Base-by-base conservation (phyloP, 805 yeast genomes). In the Blastobotrys mokoenaii region DNA sequence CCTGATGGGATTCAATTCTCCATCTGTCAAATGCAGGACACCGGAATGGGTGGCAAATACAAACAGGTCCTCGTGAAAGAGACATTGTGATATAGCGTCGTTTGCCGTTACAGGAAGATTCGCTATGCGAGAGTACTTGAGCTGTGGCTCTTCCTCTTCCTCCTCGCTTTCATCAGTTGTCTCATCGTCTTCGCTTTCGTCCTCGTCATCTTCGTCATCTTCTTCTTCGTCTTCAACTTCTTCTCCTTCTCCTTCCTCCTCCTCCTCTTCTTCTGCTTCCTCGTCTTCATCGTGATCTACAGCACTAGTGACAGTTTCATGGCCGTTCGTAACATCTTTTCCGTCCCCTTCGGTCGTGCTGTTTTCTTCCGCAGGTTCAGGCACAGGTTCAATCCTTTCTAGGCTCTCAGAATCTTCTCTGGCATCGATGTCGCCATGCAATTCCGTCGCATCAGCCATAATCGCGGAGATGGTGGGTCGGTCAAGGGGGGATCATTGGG, bases 1-100 rank as follows among this genome's bases (percentile, higher is more conserved):
- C 33, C 95, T 71, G 1, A 88, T 66, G 0, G 81, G 63, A 5
- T 72, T 64, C 51, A 83, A 72, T 32, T 79, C 78, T 0, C 86
- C 72, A 8, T 69, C 68, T 1, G 84, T 73, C 12, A 90, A 63
- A 53, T 85, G 88, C 1, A 90, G 62, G 2, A 84, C 64, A 0
- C 97, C 97, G 0, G 93, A 77, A 53, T 93, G 96, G 0, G 97
- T 86, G 1, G 94, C 97, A 67, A 87, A 84, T 9, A 84, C 77
- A 49, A 82, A 77, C 32, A 82, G 70, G 1, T 69, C 61, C 2
- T 80, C 83, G 45, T 74, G 72, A 46, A 84, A 75, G 14, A 70
- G 65, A 49, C 83, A 77, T 0, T 87, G 66, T 1, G 97, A 85
- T 0, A 93, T 74, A 0, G 94, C 82, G 58, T 93, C 97, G 40